Evolutionary conservation across 495 filamentous ascomycete genomes (phyloP).

Genomic region (Aspergillus biplanus): DNA sequence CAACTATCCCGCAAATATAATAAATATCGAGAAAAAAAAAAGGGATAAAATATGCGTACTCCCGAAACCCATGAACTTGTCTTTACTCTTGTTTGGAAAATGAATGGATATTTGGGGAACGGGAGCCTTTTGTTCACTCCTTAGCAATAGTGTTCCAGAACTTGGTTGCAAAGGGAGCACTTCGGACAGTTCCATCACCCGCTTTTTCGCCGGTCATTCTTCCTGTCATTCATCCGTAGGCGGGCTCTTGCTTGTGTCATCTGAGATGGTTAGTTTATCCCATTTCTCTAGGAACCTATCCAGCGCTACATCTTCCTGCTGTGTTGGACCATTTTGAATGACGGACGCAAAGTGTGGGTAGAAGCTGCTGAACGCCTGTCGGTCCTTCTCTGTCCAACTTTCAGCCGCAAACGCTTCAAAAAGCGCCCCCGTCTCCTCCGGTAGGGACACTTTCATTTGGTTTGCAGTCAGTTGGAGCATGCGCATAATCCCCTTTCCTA

Average conservation of each 20-base stretch:
- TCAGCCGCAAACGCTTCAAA: conserved; percentile 34
- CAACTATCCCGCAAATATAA: no score
- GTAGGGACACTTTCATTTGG: conserved; percentile 31
- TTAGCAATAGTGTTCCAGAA: no score
- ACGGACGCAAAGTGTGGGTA: conserved; percentile 36
- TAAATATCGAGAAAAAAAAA: no score
- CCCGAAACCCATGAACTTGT: no score
- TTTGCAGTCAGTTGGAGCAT: conserved; percentile 37
- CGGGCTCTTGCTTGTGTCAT: not conserved
- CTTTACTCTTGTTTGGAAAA: no score
- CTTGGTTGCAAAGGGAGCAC: no score
- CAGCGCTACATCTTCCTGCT: conserved; percentile 23
- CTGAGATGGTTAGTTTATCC: conserved; percentile 28
- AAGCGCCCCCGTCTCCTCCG: conserved; percentile 34
- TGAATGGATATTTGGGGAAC: no score
- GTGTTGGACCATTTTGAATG: conserved; percentile 16
- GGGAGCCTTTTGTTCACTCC: no score
- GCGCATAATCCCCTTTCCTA: conserved; percentile 39
- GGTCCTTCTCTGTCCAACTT: conserved; percentile 29
- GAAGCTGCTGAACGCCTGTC: conserved; percentile 34
- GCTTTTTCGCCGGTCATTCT: no score
- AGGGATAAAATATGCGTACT: no score
- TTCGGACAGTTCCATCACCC: no score
- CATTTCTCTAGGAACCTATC: conserved; percentile 36
- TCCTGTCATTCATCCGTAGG: no score